phyloP scores from a whole-genome alignment of 306 rosid genomes.

The Hippophae gyantsensis region DNA sequence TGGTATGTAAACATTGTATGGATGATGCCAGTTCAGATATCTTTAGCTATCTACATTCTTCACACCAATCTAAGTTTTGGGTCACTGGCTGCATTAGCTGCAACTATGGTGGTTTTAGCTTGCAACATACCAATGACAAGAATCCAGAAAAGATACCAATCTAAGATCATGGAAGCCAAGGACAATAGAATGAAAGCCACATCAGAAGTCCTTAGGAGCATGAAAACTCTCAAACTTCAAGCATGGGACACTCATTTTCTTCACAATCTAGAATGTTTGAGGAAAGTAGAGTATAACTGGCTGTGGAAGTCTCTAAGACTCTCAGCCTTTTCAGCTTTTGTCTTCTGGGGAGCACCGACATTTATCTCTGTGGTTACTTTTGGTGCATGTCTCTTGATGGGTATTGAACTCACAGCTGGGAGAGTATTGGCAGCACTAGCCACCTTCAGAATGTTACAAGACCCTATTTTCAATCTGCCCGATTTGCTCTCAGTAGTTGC shows the following conservation, averaged over 20 bases:
- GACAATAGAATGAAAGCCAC: slow-evolving; percentile 83
- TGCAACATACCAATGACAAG: slow-evolving; percentile 74
- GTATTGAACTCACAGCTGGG: slow-evolving; percentile 82
- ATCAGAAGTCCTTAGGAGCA: slow-evolving; percentile 70
- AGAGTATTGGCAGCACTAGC: slow-evolving; percentile 85
- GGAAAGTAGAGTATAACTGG: slow-evolving; percentile 60
- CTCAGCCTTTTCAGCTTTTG: slow-evolving; percentile 40
- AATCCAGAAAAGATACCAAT: slow-evolving; percentile 65
- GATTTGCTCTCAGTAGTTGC: slow-evolving; percentile 76
- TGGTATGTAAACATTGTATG: slow-evolving; percentile 73
- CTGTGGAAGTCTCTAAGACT: slow-evolving; percentile 57
- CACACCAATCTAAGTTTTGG: slow-evolving; percentile 75
- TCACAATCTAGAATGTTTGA: slow-evolving; percentile 43
- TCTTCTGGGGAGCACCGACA: slow-evolving; percentile 90
- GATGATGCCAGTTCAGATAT: slow-evolving; percentile 90
- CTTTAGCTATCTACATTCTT: slow-evolving; percentile 63
- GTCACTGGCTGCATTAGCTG: slow-evolving; percentile 59
- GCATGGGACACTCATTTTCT: slow-evolving; percentile 82
- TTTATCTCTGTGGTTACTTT: slow-evolving; percentile 78
- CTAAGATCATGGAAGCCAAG: slow-evolving; percentile 87
- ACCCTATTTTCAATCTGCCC: slow-evolving; percentile 79
- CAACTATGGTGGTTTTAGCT: slow-evolving; percentile 63
- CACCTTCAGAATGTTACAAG: slow-evolving; percentile 84
- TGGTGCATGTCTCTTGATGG: slow-evolving; percentile 62
- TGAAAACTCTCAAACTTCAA: slow-evolving; percentile 87